Base-by-base conservation (phyloP, 345 rosid genomes). In the Citrus medica region DNA sequence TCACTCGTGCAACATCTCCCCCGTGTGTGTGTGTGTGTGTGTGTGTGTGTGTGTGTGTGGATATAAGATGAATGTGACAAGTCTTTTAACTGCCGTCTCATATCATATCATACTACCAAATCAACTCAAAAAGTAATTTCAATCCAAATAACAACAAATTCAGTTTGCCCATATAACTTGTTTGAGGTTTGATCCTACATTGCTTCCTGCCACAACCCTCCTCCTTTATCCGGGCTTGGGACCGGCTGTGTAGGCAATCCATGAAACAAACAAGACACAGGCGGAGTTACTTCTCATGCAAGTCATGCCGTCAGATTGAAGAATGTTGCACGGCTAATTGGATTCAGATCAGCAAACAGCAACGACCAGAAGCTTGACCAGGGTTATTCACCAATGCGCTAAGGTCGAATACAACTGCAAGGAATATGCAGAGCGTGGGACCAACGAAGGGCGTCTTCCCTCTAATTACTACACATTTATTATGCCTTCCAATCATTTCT, bases 221-320 rank as follows among this genome's bases (percentile, higher is more conserved):
- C 92, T 89, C 92, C 90, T 87, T 86, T 82, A 76, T 76, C 90
- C 88, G 89, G 92, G 89, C 88, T 89, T 89, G 92, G 88, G 90
- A 89, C 90, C 90, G 88, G 90, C 92, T 87, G 90, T 22, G 30
- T 58, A 22, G 62, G 24, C 27, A 59, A 59, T 59, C 25, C 37
- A 40, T 32, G 21, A 32, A 67, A 21, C 63, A 63, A 21, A 30
- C 71, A 63, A 24, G 28, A 79, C 88, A 89, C 90, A 87, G 89
- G 92, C 92, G 87, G 90, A 83, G 92, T 87, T 89, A 87, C 83
- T 65, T 10, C 14, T 51, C 58, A 42, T 56, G 8, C n/a, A 16
- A 19, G 58, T 16, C 58, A 46, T 13, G 17, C 51, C 51, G 17
- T 46, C 51, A 2, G 48, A 42, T 46, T 46, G 51, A 46, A 13